Percentiles rank a stretch among this genome's conserved stretches.
Conservation (phyloP, 2,329 filamentous ascomycete species). For the Raffaelea deltoideospora region DNA sequence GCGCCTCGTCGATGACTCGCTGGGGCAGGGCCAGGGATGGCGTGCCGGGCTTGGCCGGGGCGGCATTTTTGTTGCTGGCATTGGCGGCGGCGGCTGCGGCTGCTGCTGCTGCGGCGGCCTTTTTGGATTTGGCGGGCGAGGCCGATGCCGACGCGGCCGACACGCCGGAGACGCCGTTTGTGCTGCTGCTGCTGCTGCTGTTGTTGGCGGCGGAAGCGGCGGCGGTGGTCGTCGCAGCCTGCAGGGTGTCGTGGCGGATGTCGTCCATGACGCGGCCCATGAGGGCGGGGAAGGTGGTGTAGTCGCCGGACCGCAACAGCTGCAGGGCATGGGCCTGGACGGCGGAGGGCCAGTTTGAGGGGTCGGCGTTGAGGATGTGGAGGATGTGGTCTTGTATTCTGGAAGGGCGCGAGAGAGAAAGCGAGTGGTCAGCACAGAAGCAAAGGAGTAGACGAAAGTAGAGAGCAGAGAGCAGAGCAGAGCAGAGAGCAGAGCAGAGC, state of each 20-base stretch:
- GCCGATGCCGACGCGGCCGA: background rate
- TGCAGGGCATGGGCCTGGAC: constrained; percentile 44
- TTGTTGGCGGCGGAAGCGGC: constrained; percentile 15
- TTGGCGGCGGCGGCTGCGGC: no score
- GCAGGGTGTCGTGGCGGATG: constrained; percentile 37
- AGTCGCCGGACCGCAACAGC: constrained; percentile 44
- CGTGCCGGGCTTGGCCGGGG: constrained; percentile 14
- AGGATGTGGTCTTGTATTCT: constrained; percentile 52
- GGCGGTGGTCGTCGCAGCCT: constrained; percentile 14
- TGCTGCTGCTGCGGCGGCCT: no score
- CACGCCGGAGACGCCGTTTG: constrained; percentile 15
- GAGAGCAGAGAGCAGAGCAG: background rate
- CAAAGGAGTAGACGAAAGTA: constrained; percentile 1
- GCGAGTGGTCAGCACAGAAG: background rate
- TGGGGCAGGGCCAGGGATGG: constrained; percentile 38
- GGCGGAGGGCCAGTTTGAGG: constrained; percentile 45
- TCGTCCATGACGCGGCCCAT: constrained; percentile 46
- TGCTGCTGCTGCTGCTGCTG: constrained; percentile 16
- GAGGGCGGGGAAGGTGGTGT: constrained; percentile 44
- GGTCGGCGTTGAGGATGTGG: constrained; percentile 43
- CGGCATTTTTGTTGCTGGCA: constrained; percentile 6
- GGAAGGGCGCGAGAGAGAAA: no score
- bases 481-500: background rate
- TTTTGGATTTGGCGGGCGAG: background rate
- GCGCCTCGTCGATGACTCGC: constrained; percentile 44